Conservation (phyloP, 306 rosid genomes). For the Cucumis sativus region DNA sequence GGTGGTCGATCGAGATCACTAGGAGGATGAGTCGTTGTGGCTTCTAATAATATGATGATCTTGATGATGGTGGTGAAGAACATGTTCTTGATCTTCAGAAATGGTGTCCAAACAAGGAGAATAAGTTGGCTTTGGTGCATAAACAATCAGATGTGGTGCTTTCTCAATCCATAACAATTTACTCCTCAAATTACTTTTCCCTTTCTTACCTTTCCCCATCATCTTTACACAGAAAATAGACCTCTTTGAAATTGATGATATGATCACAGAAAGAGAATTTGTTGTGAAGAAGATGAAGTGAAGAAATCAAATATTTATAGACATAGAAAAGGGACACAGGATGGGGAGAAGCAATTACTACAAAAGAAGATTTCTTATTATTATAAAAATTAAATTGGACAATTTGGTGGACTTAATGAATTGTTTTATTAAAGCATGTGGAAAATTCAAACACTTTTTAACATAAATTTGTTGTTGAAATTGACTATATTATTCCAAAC, state of each 20-base stretch:
- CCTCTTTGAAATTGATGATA: no score
- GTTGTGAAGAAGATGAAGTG: neutral
- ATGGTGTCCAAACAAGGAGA: conserved; percentile 49
- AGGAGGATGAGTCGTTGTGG: no score
- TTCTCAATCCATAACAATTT: neutral
- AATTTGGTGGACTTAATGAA: neutral
- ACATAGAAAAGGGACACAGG: neutral
- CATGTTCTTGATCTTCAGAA: conserved; percentile 20
- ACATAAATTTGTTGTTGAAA: neutral
- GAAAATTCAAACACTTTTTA: neutral
- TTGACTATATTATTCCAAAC: neutral
- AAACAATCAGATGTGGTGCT: conserved; percentile 22
- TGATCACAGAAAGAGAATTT: no score
- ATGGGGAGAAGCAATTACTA: neutral
- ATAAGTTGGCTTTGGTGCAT: conserved; percentile 36
- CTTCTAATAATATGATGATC: neutral
- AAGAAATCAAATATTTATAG: neutral
- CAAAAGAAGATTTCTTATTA: neutral
- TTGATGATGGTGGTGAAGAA: neutral
- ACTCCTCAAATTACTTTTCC: neutral
- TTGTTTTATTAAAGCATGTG: neutral
- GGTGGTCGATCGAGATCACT: no score
- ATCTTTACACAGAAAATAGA: no score
- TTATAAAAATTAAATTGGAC: neutral
- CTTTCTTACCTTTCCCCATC: neutral